Conservation (phyloP, 179 eudicot species). For the Amaranthus tricolor region DNA sequence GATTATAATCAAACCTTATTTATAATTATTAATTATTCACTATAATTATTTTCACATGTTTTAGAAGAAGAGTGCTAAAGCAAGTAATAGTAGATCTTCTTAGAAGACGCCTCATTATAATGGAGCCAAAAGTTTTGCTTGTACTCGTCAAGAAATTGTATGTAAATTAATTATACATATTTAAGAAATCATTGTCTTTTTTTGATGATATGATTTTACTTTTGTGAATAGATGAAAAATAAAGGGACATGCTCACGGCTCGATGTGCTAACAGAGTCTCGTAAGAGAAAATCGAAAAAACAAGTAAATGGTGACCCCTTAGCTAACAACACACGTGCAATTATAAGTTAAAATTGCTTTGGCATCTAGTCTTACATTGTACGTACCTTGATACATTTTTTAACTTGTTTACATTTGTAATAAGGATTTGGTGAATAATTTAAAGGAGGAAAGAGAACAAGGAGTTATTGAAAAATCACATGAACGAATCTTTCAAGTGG, state of each 20-base stretch:
- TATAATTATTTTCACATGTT: not conserved
- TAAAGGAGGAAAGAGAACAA: too few relatives aligned
- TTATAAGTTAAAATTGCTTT: not conserved
- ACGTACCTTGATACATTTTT: too few relatives aligned
- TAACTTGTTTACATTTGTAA: too few relatives aligned
- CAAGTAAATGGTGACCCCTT: not conserved
- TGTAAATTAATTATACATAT: not conserved
- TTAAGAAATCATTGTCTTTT: not conserved
- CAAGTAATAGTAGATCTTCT: not conserved
- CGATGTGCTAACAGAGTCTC: not conserved
- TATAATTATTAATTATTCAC: too few relatives aligned
- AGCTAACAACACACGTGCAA: not conserved
- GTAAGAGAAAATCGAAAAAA: not conserved
- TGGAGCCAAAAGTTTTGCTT: conserved; percentile 7
- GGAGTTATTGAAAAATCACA: too few relatives aligned
- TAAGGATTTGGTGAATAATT: too few relatives aligned
- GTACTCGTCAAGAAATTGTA: not conserved
- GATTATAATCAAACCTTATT: not conserved
- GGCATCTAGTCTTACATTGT: too few relatives aligned
- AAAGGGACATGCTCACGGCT: not conserved
- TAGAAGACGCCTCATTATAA: conserved; percentile 12
- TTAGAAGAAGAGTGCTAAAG: not conserved
- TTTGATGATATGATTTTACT: too few relatives aligned
- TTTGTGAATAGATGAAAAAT: not conserved
- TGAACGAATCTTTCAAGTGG: too few relatives aligned